Evolutionary conservation across 73 alveolate species (phyloP).

Genomic region (Paramecium caudatum): DNA sequence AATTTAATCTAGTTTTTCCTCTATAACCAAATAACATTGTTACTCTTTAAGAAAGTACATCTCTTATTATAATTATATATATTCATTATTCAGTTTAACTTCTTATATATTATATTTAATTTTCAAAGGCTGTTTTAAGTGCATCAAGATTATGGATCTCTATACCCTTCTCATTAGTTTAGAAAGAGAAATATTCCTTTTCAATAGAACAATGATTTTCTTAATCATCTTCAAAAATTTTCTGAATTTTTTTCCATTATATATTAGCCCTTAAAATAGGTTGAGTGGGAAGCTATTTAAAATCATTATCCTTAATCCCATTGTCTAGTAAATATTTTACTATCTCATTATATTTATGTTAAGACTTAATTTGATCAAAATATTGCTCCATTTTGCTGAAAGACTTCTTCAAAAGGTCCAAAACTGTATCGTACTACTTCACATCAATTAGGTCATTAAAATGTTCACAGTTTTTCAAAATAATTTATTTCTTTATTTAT

Average conservation of each 20-base stretch:
- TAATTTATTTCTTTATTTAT: not conserved
- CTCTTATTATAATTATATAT: not conserved
- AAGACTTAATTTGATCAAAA: not conserved
- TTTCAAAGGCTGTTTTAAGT: not conserved
- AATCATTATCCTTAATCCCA: not conserved
- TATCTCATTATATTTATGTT: not conserved
- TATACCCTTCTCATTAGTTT: not conserved
- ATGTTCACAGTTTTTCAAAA: not conserved
- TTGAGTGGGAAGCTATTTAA: not conserved
- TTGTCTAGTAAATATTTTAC: not conserved
- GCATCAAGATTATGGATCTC: not conserved
- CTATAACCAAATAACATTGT: too few species aligned
- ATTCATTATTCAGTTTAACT: constrained; percentile 9
- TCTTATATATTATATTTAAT: not conserved
- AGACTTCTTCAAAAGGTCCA: not conserved
- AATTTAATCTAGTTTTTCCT: too few species aligned
- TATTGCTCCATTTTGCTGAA: not conserved
- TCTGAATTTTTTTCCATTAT: not conserved
- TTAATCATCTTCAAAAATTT: constrained; percentile 11
- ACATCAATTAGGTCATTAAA: not conserved
- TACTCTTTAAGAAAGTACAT: not conserved
- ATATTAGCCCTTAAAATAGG: not conserved
- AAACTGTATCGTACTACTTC: not conserved
- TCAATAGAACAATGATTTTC: not conserved
- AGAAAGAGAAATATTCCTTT: not conserved